Evolutionary conservation across 176 grass and related monocot species (phyloP).

Genomic region (Musa acuminata): DNA sequence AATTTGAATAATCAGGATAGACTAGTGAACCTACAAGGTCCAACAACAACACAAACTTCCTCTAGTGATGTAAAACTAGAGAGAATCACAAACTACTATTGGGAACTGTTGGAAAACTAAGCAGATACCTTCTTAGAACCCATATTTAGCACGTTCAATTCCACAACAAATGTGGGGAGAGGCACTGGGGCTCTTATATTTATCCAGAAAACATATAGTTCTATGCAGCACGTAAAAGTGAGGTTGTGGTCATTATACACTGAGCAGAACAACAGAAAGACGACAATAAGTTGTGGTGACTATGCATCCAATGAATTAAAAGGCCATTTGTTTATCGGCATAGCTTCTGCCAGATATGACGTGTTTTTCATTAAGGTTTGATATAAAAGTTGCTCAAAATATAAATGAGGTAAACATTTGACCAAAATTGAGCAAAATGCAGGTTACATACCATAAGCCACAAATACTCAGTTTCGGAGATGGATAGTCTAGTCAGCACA

Average conservation of each 20-base stretch:
- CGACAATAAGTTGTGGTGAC: background rate
- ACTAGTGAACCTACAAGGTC: background rate
- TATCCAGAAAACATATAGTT: background rate
- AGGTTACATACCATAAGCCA: conserved; percentile 66
- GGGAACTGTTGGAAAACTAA: background rate
- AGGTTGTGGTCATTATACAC: background rate
- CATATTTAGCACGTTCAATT: background rate
- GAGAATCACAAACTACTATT: background rate
- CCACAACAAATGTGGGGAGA: background rate
- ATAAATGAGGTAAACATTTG: background rate
- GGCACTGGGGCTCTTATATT: background rate
- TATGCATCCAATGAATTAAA: background rate
- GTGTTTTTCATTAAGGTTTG: background rate
- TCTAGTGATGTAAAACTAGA: background rate
- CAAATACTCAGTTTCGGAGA: conserved; percentile 50
- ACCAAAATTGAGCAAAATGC: background rate
- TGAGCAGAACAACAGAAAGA: background rate
- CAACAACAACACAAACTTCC: background rate
- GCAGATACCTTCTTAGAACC: background rate
- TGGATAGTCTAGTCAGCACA: conserved; percentile 37
- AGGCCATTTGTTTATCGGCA: background rate
- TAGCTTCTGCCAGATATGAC: background rate
- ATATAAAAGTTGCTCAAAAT: background rate
- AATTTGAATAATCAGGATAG: background rate
- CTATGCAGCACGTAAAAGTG: background rate